Evolutionary conservation across 352 stramenopile genomes (phyloP), one percentile per base, ranked within the genome.

Genomic region (Globisporangium carolinianum): DNA sequence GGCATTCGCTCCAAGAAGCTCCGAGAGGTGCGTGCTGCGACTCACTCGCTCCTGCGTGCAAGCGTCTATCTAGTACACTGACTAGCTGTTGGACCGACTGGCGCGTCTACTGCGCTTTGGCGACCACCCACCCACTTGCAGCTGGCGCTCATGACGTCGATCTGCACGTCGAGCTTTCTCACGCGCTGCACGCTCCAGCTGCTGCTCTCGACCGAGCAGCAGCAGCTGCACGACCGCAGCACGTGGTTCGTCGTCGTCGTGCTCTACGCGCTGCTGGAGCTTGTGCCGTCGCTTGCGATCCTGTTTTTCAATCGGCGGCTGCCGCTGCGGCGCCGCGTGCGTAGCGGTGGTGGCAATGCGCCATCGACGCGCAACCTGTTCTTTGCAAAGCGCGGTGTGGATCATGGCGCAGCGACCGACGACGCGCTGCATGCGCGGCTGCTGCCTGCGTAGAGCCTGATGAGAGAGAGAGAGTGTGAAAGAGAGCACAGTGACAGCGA

Each of bases 101-200:
- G 0, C 24, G 24, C 24, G 24, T 2, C 24, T 3, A 32, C 24
- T 32, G 24, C 24, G 24, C 24, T 32, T 32, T 32, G 24, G 24
- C 24, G 3, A 32, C 24, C 24, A 32, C 24, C 24, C 24, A 32
- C 24, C 3, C 24, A 32, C 24, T 3, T 32, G 24, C 35, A 79
- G 63, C 76, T 93, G 6, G 70, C 78, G 7, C 66, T 82, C 47
- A 92, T 95, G 75, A 93, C 82, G 35, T 83, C 72, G 0, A 75
- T 94, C n/a, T 88, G 86, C 49, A 88, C 79, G 18, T 90, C 83
- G 18, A 94, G 83, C 61, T 95, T 95, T 51, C 79, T 91, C 62
- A 70, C 69, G 32, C 78, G 86, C 46, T 94, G 78, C 32, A 65
- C 56, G 0, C 47, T 95, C 18, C 76, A 94, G 56, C 79, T 95